Base-by-base conservation (phyloP, 129 eudicot species). In the Centrapalus pauciflorus region DNA sequence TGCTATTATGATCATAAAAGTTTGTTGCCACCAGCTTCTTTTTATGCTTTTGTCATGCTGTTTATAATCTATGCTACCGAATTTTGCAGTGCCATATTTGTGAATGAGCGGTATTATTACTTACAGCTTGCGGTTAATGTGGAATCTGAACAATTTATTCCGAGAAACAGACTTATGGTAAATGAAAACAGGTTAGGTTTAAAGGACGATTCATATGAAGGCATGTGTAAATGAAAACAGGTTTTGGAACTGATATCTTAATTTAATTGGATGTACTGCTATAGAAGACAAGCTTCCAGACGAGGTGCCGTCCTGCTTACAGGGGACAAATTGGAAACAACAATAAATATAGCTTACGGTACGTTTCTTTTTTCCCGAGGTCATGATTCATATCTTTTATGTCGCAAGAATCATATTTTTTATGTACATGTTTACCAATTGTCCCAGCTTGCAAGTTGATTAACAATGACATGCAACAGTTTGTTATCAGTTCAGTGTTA, bases 251-350 rank as follows among this genome's bases (percentile, higher is more conserved):
- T 81, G 67, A 93, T 93, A 93, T 49, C 87, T 93, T 58, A 83
- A 66, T 73, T 76, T 93, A 80, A 84, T 93, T 84, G 98, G 98
- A 25, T 81, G 87, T 64, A 83, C 98, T 64, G 98, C 96, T 56
- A 93, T 93, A 59, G 98, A 93, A 86, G 98, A 93, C 79, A 93
- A 93, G 87, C 98, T 93, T 86, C 98, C 88, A 81, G 98, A n/a
- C n/a, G n/a, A n/a, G n/a, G n/a, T n/a, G n/a, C n/a, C n/a, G n/a
- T n/a, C n/a, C n/a, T n/a, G n/a, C n/a, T n/a, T n/a, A n/a, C n/a
- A n/a, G n/a, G n/a, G n/a, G n/a, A n/a, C n/a, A n/a, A n/a, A n/a
- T n/a, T n/a, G n/a, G n/a, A n/a, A n/a, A n/a, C n/a, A n/a, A n/a
- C n/a, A n/a, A n/a, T n/a, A n/a, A n/a, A n/a, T n/a, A n/a, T n/a